A percentile compares a stretch with the other conserved stretches of the same genome.
Evolutionary conservation across 2,329 filamentous ascomycete species (phyloP).

Genomic region (Passalora sequoiae): DNA sequence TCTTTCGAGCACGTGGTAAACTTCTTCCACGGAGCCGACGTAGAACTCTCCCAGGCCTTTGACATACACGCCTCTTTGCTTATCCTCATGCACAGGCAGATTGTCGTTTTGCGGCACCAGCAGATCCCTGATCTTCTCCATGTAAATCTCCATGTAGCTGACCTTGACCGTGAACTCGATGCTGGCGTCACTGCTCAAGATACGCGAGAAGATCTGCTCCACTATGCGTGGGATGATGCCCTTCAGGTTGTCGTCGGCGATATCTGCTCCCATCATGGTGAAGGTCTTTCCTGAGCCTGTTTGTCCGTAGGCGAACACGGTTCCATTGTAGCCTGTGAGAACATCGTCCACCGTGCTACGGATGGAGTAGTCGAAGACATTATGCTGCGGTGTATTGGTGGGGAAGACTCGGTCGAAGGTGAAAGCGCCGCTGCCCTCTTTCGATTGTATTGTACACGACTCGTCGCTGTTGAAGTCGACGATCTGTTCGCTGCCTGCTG

Average conservation of each 20-base stretch:
- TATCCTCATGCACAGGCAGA: slow-evolving; percentile 94
- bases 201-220: slow-evolving; percentile 95
- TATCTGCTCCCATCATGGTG: slow-evolving; percentile 96
- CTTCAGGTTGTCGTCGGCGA: slow-evolving; percentile 80
- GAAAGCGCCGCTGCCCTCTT: slow-evolving; percentile 72
- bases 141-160: slow-evolving; percentile 99
- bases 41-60: slow-evolving; percentile 94
- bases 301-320: slow-evolving; percentile 97
- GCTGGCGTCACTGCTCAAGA: slow-evolving; percentile 81
- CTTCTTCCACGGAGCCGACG: slow-evolving; percentile 89
- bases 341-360: slow-evolving; percentile 95
- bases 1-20: slow-evolving; percentile 93
- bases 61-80: slow-evolving; percentile 91
- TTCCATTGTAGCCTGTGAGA: slow-evolving; percentile 97
- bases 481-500: slow-evolving; percentile 84
- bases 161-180: slow-evolving; percentile 99
- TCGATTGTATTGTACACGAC: slow-evolving; percentile 82
- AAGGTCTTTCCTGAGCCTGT: slow-evolving; percentile 98
- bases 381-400: slow-evolving; percentile 81
- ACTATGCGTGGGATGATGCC: slow-evolving; percentile 96
- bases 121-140: slow-evolving; percentile 95
- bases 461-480: slow-evolving; percentile 84
- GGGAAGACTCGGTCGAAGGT: slow-evolving; percentile 98
- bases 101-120: slow-evolving; percentile 92
- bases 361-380: slow-evolving; percentile 98